Evolutionary conservation across 306 rosid genomes (phyloP), one percentile per base, ranked within the genome.

Genomic region (Inga leiocalycina): DNA sequence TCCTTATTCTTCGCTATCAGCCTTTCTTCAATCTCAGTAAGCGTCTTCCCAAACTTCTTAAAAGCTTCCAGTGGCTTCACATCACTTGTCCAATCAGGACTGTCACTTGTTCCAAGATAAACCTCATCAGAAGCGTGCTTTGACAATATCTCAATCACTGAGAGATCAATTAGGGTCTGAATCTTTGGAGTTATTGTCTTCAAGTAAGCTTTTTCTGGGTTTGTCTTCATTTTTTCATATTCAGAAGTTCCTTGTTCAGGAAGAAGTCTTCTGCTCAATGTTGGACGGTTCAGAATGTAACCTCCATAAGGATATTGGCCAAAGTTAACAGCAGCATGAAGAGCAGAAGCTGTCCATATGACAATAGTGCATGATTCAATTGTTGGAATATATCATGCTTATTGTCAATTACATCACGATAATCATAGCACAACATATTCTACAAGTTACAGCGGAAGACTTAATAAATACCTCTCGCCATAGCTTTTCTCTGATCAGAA

Each of bases 261-360:
- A 86, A 92, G 85, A 82, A 90, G 84, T 46, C 80, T 80, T 9
- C 92, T 75, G 84, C 92, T 92, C 2, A 87, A 0, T 2, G 96
- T 90, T 15, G 93, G 92, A 19, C 96, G 89, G 77, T 90, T 88
- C 4, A 92, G 90, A 32, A 90, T 88, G 43, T 84, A 88, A 5
- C 96, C 96, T 16, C 92, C 96, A 46, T 90, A 90, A 76, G 96
- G 92, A 54, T 85, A 90, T 65, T 90, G 91, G 27, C 93, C 91
- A 54, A 88, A 90, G 79, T 90, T 86, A n/a, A 88, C 86, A 22
- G 94, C 90, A n/a, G 94, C 92, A 78, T 90, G 94, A 34, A 90
- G 90, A 5, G 94, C 94, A 11, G 93, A 92, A 84, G 96, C 83
- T 74, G 81, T 87, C 96, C 91, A 92, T 82, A 90, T 87, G 52